These are phyloP conservation scores for Alternaria novae-zelandiae DNA, from an alignment of 2,329 filamentous ascomycete genomes.

Conservation along the genomic window DNA sequence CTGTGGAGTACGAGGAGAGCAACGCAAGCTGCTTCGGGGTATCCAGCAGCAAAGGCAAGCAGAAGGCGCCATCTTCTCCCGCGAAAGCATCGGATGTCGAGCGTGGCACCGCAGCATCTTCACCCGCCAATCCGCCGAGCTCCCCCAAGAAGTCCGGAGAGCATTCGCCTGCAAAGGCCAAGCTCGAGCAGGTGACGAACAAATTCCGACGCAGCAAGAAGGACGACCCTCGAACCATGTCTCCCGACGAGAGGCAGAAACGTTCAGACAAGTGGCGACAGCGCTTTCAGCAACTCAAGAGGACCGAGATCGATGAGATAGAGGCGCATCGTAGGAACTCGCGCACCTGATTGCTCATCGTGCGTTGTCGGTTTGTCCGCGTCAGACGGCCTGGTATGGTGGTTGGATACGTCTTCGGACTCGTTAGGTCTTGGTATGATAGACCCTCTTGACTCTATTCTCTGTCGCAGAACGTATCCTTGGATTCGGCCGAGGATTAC, in stretches of 20 bases:
- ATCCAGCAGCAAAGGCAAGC: constrained; percentile 39
- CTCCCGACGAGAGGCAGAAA: constrained; percentile 45
- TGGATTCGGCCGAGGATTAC: neutral
- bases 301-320: constrained; percentile 36
- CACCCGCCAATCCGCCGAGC: constrained; percentile 30
- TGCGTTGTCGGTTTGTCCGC: neutral
- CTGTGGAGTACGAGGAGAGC: constrained; percentile 23
- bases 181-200: constrained; percentile 56
- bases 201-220: constrained; percentile 50
- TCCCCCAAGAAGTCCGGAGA: constrained; percentile 48
- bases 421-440: neutral
- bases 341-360: constrained; percentile 2
- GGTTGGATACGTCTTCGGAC: neutral
- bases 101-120: constrained; percentile 24
- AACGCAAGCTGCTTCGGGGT: constrained; percentile 42
- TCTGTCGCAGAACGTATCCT: neutral
- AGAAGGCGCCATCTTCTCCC: constrained; percentile 36
- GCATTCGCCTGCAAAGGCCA: constrained; percentile 54
- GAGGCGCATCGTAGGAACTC: constrained; percentile 26
- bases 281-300: constrained; percentile 45
- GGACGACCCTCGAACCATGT: constrained; percentile 45
- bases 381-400: neutral
- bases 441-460: neutral
- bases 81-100: constrained; percentile 22
- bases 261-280: constrained; percentile 46